Evolutionary conservation across 75 land plant species (phyloP).

Genomic region (Selaginella moellendorffii): DNA sequence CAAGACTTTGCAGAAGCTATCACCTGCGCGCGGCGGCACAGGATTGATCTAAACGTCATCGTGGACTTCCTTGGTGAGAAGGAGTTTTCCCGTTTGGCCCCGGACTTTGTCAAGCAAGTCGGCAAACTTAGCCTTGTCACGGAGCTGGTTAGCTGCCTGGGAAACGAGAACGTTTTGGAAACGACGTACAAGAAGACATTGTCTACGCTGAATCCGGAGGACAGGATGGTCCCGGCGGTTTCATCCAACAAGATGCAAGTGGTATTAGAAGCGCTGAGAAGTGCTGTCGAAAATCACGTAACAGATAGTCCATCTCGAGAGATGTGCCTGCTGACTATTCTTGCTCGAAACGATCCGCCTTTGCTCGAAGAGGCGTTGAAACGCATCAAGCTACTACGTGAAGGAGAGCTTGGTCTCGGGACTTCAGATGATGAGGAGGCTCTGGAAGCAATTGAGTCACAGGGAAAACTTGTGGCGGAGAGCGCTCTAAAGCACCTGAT

Average conservation of each 20-base stretch:
- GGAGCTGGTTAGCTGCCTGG: constrained; percentile 73
- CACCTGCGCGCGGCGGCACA: constrained; percentile 76
- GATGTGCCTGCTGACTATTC: constrained; percentile 82
- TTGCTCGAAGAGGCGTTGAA: constrained; percentile 74
- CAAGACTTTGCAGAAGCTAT: constrained; percentile 68
- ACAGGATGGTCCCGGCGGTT: background rate
- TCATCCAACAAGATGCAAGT: constrained; percentile 40
- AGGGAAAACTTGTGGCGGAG: constrained; percentile 47
- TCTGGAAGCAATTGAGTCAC: constrained; percentile 15
- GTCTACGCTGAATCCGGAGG: background rate
- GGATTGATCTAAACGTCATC: constrained; percentile 84
- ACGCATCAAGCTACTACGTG: constrained; percentile 68
- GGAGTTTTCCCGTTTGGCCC: constrained; percentile 35
- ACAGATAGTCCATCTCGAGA: constrained; percentile 65
- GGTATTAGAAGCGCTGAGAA: constrained; percentile 54
- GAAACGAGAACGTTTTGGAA: constrained; percentile 52
- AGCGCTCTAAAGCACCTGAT: constrained; percentile 82
- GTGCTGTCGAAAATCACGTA: constrained; percentile 57
- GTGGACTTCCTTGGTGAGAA: constrained; percentile 72
- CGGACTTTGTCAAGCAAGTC: constrained; percentile 76
- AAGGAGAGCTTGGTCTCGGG: constrained; percentile 37
- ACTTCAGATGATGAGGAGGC: constrained; percentile 22
- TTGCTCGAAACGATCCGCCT: constrained; percentile 84
- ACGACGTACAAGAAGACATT: constrained; percentile 39
- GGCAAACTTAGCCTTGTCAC: constrained; percentile 74